phyloP scores from a whole-genome alignment of 1,139 yeast species.

The Geotrichum bryndzae region DNA sequence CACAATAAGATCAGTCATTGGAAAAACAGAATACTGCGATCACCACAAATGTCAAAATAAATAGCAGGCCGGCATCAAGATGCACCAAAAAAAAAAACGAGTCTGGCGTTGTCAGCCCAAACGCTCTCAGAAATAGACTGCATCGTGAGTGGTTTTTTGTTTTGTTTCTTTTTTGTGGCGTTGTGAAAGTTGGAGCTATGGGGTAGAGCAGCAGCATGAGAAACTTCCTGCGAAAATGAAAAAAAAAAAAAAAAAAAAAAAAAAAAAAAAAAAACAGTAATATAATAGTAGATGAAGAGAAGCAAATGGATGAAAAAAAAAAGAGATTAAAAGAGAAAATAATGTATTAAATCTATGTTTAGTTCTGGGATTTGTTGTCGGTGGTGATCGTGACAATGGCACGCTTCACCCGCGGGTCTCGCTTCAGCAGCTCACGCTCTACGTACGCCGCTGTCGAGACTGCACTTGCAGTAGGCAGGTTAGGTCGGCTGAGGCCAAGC shows the following conservation, averaged over 20 bases:
- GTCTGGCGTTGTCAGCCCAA: too few relatives aligned
- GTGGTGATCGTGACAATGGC: not conserved
- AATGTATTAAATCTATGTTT: not conserved
- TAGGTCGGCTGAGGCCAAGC: not conserved
- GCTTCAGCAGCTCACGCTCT: constrained; percentile 1
- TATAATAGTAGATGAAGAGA: not conserved
- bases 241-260: too few relatives aligned
- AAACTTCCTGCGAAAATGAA: not conserved
- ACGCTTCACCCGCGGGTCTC: not conserved
- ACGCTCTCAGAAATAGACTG: not conserved
- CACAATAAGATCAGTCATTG: not conserved
- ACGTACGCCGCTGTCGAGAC: constrained; percentile 2
- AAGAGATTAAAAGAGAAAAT: too few relatives aligned
- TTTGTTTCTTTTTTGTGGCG: not conserved
- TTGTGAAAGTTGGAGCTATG: not conserved
- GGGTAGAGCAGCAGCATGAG: not conserved
- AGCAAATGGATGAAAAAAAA: not conserved
- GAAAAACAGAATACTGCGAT: too few relatives aligned
- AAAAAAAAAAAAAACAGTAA: too few relatives aligned
- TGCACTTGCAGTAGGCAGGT: constrained; percentile 2
- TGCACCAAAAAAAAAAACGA: too few relatives aligned
- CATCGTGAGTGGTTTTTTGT: not conserved
- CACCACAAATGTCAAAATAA: too few relatives aligned
- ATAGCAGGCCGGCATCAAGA: too few relatives aligned
- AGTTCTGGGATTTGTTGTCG: not conserved